Conservation (phyloP, 1,139 yeast species). For the Geotrichum fermentans region DNA sequence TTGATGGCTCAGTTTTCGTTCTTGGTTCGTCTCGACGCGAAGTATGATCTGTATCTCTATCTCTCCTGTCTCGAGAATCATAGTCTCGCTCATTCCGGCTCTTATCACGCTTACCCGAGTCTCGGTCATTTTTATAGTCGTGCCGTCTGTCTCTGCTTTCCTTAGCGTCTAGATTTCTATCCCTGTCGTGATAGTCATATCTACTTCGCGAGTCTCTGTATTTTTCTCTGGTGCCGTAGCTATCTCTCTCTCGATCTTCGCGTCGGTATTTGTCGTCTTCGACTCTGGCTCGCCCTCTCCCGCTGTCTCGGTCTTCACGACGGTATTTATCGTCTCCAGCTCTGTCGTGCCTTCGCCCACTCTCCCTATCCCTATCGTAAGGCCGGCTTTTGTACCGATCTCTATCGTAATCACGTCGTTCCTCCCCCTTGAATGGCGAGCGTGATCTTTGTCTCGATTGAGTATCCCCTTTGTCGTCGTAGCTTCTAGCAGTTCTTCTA, state of each 20-base stretch:
- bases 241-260: neutral
- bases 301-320: slow-evolving; percentile 9
- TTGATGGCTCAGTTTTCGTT: neutral
- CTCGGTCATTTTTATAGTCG: neutral
- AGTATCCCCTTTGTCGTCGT: neutral
- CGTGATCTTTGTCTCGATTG: neutral
- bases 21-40: neutral
- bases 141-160: neutral
- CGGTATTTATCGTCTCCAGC: too few species aligned
- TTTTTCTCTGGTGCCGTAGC: neutral
- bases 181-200: too few species aligned
- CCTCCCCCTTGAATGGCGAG: slow-evolving; percentile 2
- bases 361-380: slow-evolving; percentile 11
- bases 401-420: slow-evolving; percentile 8
- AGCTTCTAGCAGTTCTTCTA: slow-evolving; percentile 8
- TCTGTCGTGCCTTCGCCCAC: too few species aligned
- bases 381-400: slow-evolving; percentile 9
- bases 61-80: slow-evolving; percentile 3
- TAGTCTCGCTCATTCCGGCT: neutral
- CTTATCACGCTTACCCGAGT: neutral
- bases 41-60: neutral
- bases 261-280: neutral
- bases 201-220: too few species aligned
- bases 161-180: neutral
- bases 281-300: slow-evolving; percentile 1